Evolutionary conservation across 345 rosid species (phyloP).

Genomic region (Geranium rotundifolium): DNA sequence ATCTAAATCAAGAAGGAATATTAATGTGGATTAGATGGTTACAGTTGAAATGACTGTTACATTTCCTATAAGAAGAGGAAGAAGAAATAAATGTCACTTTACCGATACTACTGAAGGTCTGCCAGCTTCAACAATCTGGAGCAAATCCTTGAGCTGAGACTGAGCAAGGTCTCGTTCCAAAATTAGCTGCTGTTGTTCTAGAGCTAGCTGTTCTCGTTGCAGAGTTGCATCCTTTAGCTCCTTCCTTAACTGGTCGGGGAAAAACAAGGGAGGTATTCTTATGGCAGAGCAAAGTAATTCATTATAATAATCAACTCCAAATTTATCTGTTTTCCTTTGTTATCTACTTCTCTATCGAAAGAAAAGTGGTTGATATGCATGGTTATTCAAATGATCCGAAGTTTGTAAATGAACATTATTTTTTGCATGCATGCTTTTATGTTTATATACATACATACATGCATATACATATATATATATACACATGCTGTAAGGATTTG

Average conservation of each 20-base stretch:
- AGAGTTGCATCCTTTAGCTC: constrained; percentile 43
- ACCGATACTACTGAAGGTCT: constrained; percentile 20
- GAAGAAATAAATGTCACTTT: constrained; percentile 11
- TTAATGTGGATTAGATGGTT: constrained; percentile 7
- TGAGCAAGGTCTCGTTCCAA: no score
- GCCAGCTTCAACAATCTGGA: not conserved
- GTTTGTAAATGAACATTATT: not conserved
- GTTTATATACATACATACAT: no score
- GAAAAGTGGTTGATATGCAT: no score
- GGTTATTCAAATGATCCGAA: no score
- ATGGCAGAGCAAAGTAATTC: no score
- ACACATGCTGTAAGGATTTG: not conserved
- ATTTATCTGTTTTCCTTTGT: no score
- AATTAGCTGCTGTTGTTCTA: no score
- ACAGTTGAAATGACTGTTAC: not conserved
- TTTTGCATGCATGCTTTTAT: no score
- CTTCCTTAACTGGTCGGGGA: constrained; percentile 45
- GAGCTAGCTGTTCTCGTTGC: constrained; percentile 8
- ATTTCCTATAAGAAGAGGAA: not conserved
- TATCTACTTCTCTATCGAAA: no score
- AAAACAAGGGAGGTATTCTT: not conserved
- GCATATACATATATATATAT: no score
- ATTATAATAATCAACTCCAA: no score
- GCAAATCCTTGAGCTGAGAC: no score
- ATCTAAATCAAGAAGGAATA: constrained; percentile 3